phyloP scores from a whole-genome alignment of 306 rosid genomes.

The Pyrus communis region DNA sequence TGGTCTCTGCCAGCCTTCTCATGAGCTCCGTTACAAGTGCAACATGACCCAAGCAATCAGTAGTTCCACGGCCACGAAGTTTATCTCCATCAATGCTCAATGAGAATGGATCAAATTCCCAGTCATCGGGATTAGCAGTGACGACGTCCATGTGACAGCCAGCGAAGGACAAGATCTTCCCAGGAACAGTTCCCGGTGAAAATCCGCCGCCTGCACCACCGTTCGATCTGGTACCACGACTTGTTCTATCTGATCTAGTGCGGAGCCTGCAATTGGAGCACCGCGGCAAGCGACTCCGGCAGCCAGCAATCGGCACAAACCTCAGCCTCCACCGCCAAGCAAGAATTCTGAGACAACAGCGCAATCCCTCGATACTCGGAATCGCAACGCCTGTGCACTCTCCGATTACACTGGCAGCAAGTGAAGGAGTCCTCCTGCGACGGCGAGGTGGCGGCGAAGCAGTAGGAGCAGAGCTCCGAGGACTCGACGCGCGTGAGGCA shows the following conservation, averaged over 20 bases:
- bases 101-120: conserved; percentile 96
- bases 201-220: too few relatives aligned
- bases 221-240: too few relatives aligned
- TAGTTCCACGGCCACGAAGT: conserved; percentile 87
- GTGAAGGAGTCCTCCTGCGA: conserved; percentile 16
- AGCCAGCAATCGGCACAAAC: conserved; percentile 76
- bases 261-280: too few relatives aligned
- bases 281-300: conserved; percentile 36
- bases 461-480: conserved; percentile 62
- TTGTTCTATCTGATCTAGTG: too few relatives aligned
- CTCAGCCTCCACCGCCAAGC: conserved; percentile 26
- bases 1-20: conserved; percentile 70
- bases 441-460: conserved; percentile 30
- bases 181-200: conserved; percentile 76
- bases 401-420: conserved; percentile 41
- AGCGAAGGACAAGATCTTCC: conserved; percentile 65
- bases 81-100: conserved; percentile 82
- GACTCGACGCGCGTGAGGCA: conserved; percentile 47
- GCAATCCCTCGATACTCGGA: conserved; percentile 23
- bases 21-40: conserved; percentile 80
- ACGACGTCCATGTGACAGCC: conserved; percentile 98
- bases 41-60: conserved; percentile 93
- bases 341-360: conserved; percentile 41
- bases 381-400: conserved; percentile 49
- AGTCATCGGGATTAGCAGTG: conserved; percentile 76